These are phyloP conservation scores for Pichia sp. DNA, from an alignment of 1,139 yeast species.

Conservation along the genomic window DNA sequence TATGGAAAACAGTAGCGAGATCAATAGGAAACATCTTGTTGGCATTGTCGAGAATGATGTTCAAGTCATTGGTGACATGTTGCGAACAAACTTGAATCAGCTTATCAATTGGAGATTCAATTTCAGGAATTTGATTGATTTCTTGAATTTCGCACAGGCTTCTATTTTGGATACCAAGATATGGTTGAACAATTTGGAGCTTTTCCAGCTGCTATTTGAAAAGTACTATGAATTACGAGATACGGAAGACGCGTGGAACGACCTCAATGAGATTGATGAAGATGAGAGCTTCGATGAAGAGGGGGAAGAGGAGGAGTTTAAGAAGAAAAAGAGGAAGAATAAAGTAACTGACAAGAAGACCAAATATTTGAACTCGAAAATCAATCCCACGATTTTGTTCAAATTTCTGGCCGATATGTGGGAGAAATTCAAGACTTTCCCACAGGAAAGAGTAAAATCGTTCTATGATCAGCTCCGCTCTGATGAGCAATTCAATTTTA, in stretches of 20 bases:
- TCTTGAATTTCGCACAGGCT: slow-evolving; percentile 28
- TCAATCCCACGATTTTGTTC: slow-evolving; percentile 2
- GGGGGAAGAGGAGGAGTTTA: too few species aligned
- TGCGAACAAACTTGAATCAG: slow-evolving; percentile 26
- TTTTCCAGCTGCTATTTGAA: slow-evolving; percentile 27
- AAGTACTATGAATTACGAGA: slow-evolving; percentile 23
- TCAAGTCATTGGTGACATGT: slow-evolving; percentile 22
- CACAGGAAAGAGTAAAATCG: slow-evolving; percentile 15
- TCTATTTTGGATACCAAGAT: slow-evolving; percentile 23
- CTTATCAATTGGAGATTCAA: slow-evolving; percentile 31
- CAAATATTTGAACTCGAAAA: slow-evolving; percentile 4
- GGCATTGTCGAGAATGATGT: slow-evolving; percentile 21
- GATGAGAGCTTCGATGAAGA: background rate
- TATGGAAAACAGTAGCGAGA: slow-evolving; percentile 32
- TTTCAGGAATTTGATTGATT: slow-evolving; percentile 28
- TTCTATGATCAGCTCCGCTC: slow-evolving; percentile 21
- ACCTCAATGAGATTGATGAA: slow-evolving; percentile 1
- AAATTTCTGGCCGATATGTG: slow-evolving; percentile 26
- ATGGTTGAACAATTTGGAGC: slow-evolving; percentile 30
- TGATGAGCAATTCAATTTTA: slow-evolving; percentile 26
- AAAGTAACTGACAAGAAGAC: background rate
- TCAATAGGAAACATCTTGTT: slow-evolving; percentile 15
- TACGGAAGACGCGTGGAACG: slow-evolving; percentile 11
- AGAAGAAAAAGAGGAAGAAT: background rate
- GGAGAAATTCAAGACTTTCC: slow-evolving; percentile 12